Percentiles rank a stretch among this genome's conserved stretches.
Conservation (phyloP, 78 protist genomes). For the Ministeria vibrans region DNA sequence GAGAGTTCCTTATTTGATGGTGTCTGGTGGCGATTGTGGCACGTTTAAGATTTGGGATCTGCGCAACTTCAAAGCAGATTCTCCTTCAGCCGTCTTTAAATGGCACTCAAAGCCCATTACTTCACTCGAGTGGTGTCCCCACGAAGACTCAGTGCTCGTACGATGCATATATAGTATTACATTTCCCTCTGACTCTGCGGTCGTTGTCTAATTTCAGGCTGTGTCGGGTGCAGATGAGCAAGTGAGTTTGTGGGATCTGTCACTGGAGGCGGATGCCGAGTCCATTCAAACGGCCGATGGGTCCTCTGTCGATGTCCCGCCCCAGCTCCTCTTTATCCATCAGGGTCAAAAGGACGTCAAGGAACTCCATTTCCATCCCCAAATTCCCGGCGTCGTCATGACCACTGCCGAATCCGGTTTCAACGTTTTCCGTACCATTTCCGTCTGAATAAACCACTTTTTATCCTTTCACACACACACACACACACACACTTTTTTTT, state of each 20-base stretch:
- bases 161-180: too few species aligned
- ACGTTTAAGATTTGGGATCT: conserved; percentile 86
- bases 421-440: conserved; percentile 66
- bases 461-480: too few species aligned
- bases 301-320: conserved; percentile 73
- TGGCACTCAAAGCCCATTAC: conserved; percentile 81
- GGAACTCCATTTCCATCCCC: conserved; percentile 92
- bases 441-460: conserved; percentile 6
- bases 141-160: conserved; percentile 76
- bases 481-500: too few species aligned
- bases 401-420: conserved; percentile 79
- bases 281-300: too few species aligned
- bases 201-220: too few species aligned
- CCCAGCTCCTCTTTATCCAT: conserved; percentile 82
- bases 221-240: conserved; percentile 60
- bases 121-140: conserved; percentile 83
- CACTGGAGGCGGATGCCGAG: conserved; percentile 78
- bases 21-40: conserved; percentile 92
- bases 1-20: conserved; percentile 50
- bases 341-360: conserved; percentile 85
- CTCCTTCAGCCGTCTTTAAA: conserved; percentile 45
- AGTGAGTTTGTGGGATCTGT: conserved; percentile 86
- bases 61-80: conserved; percentile 53
- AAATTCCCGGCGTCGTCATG: conserved; percentile 68
- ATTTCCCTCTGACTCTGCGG: too few species aligned